Evolutionary conservation across 441 rosid species (phyloP).

Genomic region (Aquilaria agallochum): DNA sequence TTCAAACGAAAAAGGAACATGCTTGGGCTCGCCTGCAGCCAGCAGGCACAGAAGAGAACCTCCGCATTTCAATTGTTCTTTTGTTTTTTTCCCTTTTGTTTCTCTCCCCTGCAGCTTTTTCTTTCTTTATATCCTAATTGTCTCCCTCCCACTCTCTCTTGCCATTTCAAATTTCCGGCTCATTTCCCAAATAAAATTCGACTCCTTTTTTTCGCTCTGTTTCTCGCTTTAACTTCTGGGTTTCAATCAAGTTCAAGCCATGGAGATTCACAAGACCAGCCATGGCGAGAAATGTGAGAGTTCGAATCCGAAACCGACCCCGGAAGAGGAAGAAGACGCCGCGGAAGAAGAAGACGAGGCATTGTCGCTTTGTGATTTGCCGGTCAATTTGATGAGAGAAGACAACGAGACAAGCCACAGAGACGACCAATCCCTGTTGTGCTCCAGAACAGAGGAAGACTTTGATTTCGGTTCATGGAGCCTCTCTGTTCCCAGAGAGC

Average conservation of each 20-base stretch:
- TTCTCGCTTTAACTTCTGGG: slow-evolving; percentile 13
- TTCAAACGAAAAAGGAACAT: slow-evolving; percentile 11
- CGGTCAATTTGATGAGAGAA: slow-evolving; percentile 30
- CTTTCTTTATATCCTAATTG: slow-evolving; percentile 25
- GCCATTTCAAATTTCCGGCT: slow-evolving; percentile 13
- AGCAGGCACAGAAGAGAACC: not conserved
- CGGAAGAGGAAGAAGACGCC: slow-evolving; percentile 17
- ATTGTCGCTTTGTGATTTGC: slow-evolving; percentile 68
- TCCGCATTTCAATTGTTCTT: slow-evolving; percentile 12
- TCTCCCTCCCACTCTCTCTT: slow-evolving; percentile 12
- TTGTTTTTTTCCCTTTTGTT: slow-evolving; percentile 1
- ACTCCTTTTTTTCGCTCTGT: slow-evolving; percentile 15
- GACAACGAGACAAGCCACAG: slow-evolving; percentile 11
- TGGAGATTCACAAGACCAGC: slow-evolving; percentile 24
- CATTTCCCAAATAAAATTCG: slow-evolving; percentile 11
- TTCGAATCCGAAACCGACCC: not conserved
- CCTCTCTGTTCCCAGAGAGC: slow-evolving; percentile 29
- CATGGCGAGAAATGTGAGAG: slow-evolving; percentile 19
- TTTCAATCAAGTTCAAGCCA: slow-evolving; percentile 13
- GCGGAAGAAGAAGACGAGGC: slow-evolving; percentile 61
- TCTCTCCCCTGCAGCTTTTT: slow-evolving; percentile 14
- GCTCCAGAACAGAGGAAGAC: slow-evolving; percentile 29
- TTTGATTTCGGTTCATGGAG: slow-evolving; percentile 59
- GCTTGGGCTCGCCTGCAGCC: slow-evolving; percentile 17
- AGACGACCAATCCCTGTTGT: slow-evolving; percentile 13